Base-by-base conservation (phyloP, 768 basidiomycete species). In the Sporobolomyces phaffii region DNA sequence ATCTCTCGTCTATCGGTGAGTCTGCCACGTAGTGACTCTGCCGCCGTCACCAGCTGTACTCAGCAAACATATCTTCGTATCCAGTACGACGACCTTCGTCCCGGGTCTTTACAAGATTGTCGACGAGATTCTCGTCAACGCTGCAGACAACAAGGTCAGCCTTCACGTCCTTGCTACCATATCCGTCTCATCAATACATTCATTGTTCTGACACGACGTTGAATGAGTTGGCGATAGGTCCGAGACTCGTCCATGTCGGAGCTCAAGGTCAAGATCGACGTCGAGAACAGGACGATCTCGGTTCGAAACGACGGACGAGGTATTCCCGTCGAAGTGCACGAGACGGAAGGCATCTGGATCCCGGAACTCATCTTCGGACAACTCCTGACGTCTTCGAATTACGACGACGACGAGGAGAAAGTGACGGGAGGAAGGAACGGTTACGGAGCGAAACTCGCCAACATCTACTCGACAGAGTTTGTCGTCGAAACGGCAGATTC, bases 51-150 rank as follows among this genome's bases (percentile, higher is more conserved):
- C 3, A 26, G 50, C 26, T 26, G 4, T 14, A 87, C 69, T 50
- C 49, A 5, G n/a, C 3, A 53, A n/a, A 20, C 13, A 26, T 15
- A 5, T 14, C 24, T 17, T 22, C 2, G 28, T 1, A 24, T 4
- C 8, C 62, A 81, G 81, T 26, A 74, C 78, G 14, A 80, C 79
- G 34, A 89, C 85, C 74, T 99, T 87, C 75, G 93, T 97, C 3
- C 96, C 96, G 0, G 96, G 93, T 59, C 94, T 99, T 78, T 92
- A 93, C 84, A 99, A 99, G 83, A 99, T 99, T 74, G 87, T 99
- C 18, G 96, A 99, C 75, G 96, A 99, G 80, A 99, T 99, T 75
- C 81, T 99, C 4, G 96, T 99, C 74, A 99, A 99, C 78, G 96
- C 96, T 26, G 96, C 96, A 5, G 96, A 99, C 77, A 96, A 98